phyloP scores from a whole-genome alignment of 2,329 filamentous ascomycete genomes.

The Talaromyces atroroseus region DNA sequence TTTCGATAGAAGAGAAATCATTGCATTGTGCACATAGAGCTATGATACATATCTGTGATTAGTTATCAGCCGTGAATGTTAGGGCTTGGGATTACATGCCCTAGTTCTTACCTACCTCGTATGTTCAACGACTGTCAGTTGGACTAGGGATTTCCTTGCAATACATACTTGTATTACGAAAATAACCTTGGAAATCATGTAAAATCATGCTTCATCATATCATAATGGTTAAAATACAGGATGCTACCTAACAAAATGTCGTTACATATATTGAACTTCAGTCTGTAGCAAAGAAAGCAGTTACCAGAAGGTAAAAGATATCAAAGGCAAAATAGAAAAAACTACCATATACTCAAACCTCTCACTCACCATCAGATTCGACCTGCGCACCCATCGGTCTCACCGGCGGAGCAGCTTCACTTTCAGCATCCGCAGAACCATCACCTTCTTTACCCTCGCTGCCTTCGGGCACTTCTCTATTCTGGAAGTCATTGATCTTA shows the following conservation, averaged over 20 bases:
- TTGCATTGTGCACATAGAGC: background rate
- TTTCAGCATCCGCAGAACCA: slow-evolving; percentile 5
- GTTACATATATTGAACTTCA: background rate
- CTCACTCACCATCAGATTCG: background rate
- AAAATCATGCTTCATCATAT: background rate
- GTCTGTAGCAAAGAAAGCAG: background rate
- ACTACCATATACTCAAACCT: background rate
- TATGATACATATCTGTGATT: background rate
- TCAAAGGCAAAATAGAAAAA: background rate
- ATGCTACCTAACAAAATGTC: background rate
- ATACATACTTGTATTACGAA: background rate
- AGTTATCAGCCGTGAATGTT: background rate
- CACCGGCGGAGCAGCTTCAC: background rate
- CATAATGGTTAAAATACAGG: background rate
- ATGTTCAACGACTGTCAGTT: background rate
- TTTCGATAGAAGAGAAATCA: background rate
- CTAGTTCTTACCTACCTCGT: background rate
- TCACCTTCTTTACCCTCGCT: background rate
- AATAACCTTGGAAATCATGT: background rate
- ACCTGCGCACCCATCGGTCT: slow-evolving; percentile 3
- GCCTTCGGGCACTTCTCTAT: background rate
- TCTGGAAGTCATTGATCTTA: background rate
- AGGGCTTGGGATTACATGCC: background rate
- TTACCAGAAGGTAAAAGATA: background rate
- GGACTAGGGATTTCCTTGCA: background rate